These are phyloP conservation scores for Singerocomus rubriflavus DNA, from an alignment of 1,284 basidiomycete genomes.

Conservation along the genomic window DNA sequence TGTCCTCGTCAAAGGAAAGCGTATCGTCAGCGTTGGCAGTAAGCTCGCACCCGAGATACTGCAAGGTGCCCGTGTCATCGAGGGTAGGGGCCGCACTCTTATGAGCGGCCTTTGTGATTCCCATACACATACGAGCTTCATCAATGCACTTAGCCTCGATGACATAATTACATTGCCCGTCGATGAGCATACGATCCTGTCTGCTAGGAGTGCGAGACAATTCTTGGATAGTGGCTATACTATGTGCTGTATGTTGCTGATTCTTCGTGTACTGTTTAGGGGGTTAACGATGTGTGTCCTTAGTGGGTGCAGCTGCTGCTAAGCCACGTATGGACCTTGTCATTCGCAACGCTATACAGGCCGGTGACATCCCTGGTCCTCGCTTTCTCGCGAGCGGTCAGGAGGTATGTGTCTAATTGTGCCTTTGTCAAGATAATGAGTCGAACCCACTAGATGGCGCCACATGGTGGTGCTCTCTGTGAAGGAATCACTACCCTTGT, in stretches of 20 bases:
- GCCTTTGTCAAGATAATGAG: background rate
- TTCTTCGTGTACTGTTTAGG: background rate
- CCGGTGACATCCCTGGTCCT: slow-evolving; percentile 32
- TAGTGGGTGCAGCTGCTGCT: slow-evolving; percentile 33
- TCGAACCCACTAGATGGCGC: slow-evolving; percentile 29
- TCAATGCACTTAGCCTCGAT: slow-evolving; percentile 26
- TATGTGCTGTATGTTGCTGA: slow-evolving; percentile 28
- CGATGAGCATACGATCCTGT: slow-evolving; percentile 31
- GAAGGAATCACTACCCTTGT: slow-evolving; percentile 32
- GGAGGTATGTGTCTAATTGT: slow-evolving; percentile 18
- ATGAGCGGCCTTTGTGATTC: slow-evolving; percentile 32
- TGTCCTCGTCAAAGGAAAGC: slow-evolving; percentile 32
- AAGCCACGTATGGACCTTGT: slow-evolving; percentile 31
- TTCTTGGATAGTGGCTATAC: slow-evolving; percentile 34
- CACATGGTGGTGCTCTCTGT: slow-evolving; percentile 28
- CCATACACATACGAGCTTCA: slow-evolving; percentile 28
- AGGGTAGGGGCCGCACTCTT: slow-evolving; percentile 28
- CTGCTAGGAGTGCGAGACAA: slow-evolving; percentile 25
- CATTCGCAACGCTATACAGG: slow-evolving; percentile 32
- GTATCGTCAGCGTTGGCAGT: slow-evolving; percentile 27
- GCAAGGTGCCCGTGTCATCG: slow-evolving; percentile 18
- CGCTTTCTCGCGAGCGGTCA: slow-evolving; percentile 32
- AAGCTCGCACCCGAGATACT: slow-evolving; percentile 20
- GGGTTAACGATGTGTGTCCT: background rate
- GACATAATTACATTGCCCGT: slow-evolving; percentile 23